phyloP scores from a whole-genome alignment of 768 basidiomycete species.

The Pleurotus ostreatus region DNA sequence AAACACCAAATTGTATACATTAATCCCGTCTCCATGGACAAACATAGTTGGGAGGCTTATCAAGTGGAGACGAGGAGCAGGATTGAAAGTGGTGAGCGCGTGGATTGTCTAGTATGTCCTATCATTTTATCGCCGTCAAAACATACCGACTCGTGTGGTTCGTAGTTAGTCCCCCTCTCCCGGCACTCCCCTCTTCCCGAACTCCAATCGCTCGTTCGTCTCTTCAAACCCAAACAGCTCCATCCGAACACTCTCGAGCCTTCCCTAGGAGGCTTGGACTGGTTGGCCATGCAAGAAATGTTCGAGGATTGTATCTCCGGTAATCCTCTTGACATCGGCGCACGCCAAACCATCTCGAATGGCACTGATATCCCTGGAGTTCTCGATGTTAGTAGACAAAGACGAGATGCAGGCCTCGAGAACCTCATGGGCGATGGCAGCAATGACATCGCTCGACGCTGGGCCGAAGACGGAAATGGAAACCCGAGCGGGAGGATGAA shows the following conservation, averaged over 20 bases:
- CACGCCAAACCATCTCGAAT: background rate
- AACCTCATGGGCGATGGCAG: slow-evolving; percentile 63
- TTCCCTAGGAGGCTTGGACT: slow-evolving; percentile 56
- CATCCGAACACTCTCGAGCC: slow-evolving; percentile 77
- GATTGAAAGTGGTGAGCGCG: slow-evolving; percentile 35
- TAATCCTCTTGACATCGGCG: background rate
- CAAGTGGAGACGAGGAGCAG: slow-evolving; percentile 31
- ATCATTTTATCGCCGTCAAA: background rate
- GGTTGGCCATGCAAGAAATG: slow-evolving; percentile 64
- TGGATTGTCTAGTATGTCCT: slow-evolving; percentile 62
- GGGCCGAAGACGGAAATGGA: slow-evolving; percentile 45
- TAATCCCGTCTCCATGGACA: slow-evolving; percentile 74
- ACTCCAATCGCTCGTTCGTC: slow-evolving; percentile 70
- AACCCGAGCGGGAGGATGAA: slow-evolving; percentile 21
- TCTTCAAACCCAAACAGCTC: slow-evolving; percentile 75
- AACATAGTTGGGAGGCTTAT: slow-evolving; percentile 49
- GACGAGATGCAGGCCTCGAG: slow-evolving; percentile 50
- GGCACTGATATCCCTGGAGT: background rate
- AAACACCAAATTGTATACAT: slow-evolving; percentile 67
- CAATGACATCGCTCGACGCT: slow-evolving; percentile 40
- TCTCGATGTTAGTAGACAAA: background rate
- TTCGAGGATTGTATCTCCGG: slow-evolving; percentile 56
- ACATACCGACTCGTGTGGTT: background rate
- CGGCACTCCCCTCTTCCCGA: slow-evolving; percentile 90
- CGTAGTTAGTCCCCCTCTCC: slow-evolving; percentile 75